Base-by-base conservation (phyloP, 2,329 filamentous ascomycete genomes). In the Zarea fungicola region DNA sequence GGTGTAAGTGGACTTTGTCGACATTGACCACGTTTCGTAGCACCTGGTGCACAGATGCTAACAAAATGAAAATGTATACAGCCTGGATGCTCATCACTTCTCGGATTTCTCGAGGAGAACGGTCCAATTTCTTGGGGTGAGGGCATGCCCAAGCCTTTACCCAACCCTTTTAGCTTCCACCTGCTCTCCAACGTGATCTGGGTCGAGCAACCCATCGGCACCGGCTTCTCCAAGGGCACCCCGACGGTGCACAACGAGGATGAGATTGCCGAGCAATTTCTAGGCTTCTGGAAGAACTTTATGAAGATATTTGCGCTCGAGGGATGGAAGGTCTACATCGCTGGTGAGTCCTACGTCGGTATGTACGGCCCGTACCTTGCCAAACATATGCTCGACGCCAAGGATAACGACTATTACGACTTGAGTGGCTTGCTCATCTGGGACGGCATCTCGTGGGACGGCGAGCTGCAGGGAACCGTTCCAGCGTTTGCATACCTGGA, bases 141-240 rank as follows among this genome's bases (percentile, higher is more conserved):
- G 11, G 88, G 88, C 28, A 91, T 85, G 1, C 77, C 74, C 48
- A 72, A 74, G 16, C 85, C 86, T 0, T 72, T 81, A 0, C 67
- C 71, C 37, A 90, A 90, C 60, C 74, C 78, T 0, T 90, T 84
- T 69, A 77, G 78, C n/a, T 91, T 85, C 85, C 79, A 80, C 52
- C 85, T 85, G 43, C 66, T 92, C 29, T 87, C 86, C 46, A 89
- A 91, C 63, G 78, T 91, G 58, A 70, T 93, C 40, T 93, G 83
- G 79, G 75, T 87, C 8, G 86, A 88, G 58, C 84, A 87, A 60
- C 83, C 81, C 5, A 68, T 81, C 10, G 75, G 75, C 25, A 86
- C 85, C 0, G 87, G 87, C 13, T 91, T 87, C 62, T 78, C 81
- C 0, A 75, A 79, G 28, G 86, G 86, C 13, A 77, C 67, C 1